phyloP scores from a whole-genome alignment of 2,329 filamentous ascomycete genomes.

The Knoxdaviesia proteae region DNA sequence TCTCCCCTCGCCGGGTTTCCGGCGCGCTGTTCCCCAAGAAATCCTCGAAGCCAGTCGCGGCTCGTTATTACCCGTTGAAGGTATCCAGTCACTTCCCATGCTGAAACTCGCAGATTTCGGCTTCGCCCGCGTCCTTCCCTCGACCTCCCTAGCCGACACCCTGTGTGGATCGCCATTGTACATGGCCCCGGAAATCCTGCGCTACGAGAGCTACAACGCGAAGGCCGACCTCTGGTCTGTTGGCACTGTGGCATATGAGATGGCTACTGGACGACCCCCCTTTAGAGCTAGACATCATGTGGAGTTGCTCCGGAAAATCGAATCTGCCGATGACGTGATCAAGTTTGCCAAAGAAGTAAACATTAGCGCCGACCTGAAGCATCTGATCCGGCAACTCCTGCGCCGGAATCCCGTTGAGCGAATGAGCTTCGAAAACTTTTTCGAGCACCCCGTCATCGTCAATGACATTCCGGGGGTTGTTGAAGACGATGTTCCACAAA shows the following conservation, averaged over 20 bases:
- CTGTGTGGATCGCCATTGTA: slow-evolving; percentile 92
- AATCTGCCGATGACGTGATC: slow-evolving; percentile 70
- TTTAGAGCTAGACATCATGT: slow-evolving; percentile 90
- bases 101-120: slow-evolving; percentile 96
- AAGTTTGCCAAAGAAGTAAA: slow-evolving; percentile 55
- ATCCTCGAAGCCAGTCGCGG: slow-evolving; percentile 60
- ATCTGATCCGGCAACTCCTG: slow-evolving; percentile 57
- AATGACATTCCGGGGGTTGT: slow-evolving; percentile 62
- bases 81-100: slow-evolving; percentile 73
- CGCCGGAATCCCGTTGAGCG: slow-evolving; percentile 74
- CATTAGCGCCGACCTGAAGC: slow-evolving; percentile 58
- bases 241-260: slow-evolving; percentile 86
- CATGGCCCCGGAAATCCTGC: slow-evolving; percentile 94
- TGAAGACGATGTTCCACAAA: slow-evolving; percentile 38
- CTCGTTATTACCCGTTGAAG: slow-evolving; percentile 61
- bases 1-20: slow-evolving; percentile 58
- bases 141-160: slow-evolving; percentile 83
- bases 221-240: slow-evolving; percentile 97
- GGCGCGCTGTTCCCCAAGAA: slow-evolving; percentile 24
- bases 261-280: slow-evolving; percentile 76
- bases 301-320: slow-evolving; percentile 79
- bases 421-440: slow-evolving; percentile 72
- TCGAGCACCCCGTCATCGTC: slow-evolving; percentile 51
- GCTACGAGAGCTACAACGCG: slow-evolving; percentile 93
- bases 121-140: slow-evolving; percentile 82